Conservation (phyloP, 2,329 filamentous ascomycete genomes). For the Onygenales sp. region DNA sequence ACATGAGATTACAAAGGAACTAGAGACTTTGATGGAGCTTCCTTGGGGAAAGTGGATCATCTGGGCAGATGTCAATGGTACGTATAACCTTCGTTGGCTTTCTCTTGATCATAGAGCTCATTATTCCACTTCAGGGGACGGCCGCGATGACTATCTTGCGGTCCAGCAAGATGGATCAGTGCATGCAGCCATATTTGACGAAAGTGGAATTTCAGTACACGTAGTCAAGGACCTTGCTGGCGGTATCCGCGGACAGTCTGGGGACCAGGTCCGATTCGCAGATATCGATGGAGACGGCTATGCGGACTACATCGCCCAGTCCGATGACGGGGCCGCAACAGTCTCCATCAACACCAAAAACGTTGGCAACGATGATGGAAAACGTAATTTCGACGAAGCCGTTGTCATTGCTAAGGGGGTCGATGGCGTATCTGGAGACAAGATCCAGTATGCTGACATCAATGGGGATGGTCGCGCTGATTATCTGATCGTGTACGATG, state of each 20-base stretch:
- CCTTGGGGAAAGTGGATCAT: neutral
- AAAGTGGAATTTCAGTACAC: too few relatives aligned
- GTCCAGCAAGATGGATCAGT: neutral
- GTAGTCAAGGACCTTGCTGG: neutral
- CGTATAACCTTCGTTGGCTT: too few relatives aligned
- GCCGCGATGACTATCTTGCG: neutral
- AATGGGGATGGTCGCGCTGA: neutral
- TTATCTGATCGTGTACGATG: conserved; percentile 2
- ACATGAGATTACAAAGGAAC: neutral
- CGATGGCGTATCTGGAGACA: too few relatives aligned
- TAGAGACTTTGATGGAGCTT: neutral
- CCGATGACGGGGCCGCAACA: neutral
- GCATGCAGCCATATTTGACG: neutral
- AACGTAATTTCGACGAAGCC: too few relatives aligned
- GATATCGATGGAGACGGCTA: neutral
- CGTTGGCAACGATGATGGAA: too few relatives aligned
- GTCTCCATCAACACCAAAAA: neutral
- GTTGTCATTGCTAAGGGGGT: too few relatives aligned
- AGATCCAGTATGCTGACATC: conserved; percentile 5
- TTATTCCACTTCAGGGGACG: neutral
- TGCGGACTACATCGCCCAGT: neutral
- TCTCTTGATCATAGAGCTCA: too few relatives aligned
- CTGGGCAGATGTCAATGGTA: neutral
- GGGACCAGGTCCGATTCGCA: neutral
- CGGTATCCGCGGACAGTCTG: neutral